These are phyloP conservation scores for Capronia americana DNA, from an alignment of 2,329 filamentous ascomycete species.

Conservation along the genomic window DNA sequence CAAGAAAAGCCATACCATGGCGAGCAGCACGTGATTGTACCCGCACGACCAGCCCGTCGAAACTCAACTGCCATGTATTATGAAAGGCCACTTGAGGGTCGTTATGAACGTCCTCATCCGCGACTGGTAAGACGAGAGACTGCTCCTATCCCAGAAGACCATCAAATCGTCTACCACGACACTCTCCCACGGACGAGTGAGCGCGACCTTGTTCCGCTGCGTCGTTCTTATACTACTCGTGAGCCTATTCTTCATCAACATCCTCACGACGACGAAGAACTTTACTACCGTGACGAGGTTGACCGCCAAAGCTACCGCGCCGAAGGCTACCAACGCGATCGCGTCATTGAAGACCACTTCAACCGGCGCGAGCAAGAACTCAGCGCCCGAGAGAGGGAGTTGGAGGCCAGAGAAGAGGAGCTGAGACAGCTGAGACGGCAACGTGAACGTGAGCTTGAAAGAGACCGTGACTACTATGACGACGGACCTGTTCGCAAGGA, in stretches of 20 bases:
- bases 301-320: constrained; percentile 22
- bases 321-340: constrained; percentile 30
- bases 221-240: constrained; percentile 12
- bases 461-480: constrained; percentile 22
- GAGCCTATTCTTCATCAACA: constrained; percentile 25
- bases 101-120: constrained; percentile 24
- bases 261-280: constrained; percentile 22
- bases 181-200: constrained; percentile 2
- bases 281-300: constrained; percentile 22
- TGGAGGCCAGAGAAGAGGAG: constrained; percentile 21
- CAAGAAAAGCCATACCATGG: constrained; percentile 27
- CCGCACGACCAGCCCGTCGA: constrained; percentile 19
- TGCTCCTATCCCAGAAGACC: constrained; percentile 26
- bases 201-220: constrained; percentile 22
- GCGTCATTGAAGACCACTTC: constrained; percentile 26
- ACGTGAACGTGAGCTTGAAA: constrained; percentile 10
- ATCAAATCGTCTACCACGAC: constrained; percentile 27
- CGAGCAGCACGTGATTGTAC: constrained; percentile 20
- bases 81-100: constrained; percentile 18
- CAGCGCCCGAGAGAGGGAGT: constrained; percentile 20
- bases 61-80: constrained; percentile 21
- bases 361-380: constrained; percentile 19
- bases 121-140: constrained; percentile 25
- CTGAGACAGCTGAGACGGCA: constrained; percentile 7
- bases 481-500: constrained; percentile 21